Conservation (phyloP, 371 early-diverging fungal species). For the Mortierella sp. region DNA sequence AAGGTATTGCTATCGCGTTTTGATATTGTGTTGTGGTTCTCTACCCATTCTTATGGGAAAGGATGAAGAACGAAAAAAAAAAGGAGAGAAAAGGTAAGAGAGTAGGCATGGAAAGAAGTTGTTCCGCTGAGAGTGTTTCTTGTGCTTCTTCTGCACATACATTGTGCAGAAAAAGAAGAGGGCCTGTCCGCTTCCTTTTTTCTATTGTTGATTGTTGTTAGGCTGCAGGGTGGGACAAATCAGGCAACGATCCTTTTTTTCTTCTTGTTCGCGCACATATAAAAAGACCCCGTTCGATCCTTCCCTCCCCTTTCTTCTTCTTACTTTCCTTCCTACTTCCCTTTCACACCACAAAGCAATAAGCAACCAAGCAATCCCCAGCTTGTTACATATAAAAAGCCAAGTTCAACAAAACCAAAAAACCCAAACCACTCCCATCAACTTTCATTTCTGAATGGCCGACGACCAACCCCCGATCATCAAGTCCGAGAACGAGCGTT, state of each 20-base stretch:
- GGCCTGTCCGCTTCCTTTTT: neutral
- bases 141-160: constrained; percentile 5
- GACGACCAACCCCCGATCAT: constrained; percentile 31
- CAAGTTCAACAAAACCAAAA: neutral
- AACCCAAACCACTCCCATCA: neutral
- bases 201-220: neutral
- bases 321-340: neutral
- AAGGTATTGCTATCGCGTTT: neutral
- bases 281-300: neutral
- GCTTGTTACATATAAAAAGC: neutral
- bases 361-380: neutral
- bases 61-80: too few relatives aligned
- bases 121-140: neutral
- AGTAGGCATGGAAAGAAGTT: neutral
- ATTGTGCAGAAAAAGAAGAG: neutral
- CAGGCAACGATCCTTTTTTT: neutral
- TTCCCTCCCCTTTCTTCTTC: neutral
- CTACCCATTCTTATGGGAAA: neutral
- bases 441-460: constrained; percentile 30
- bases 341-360: neutral
- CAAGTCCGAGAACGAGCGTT: constrained; percentile 22
- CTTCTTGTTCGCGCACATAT: neutral
- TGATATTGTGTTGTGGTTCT: neutral
- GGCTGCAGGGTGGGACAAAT: constrained; percentile 11
- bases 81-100: neutral